Evolutionary conservation across 2,329 filamentous ascomycete species (phyloP), one percentile per base, ranked within the genome.

Genomic region (Rutstroemia sp.): DNA sequence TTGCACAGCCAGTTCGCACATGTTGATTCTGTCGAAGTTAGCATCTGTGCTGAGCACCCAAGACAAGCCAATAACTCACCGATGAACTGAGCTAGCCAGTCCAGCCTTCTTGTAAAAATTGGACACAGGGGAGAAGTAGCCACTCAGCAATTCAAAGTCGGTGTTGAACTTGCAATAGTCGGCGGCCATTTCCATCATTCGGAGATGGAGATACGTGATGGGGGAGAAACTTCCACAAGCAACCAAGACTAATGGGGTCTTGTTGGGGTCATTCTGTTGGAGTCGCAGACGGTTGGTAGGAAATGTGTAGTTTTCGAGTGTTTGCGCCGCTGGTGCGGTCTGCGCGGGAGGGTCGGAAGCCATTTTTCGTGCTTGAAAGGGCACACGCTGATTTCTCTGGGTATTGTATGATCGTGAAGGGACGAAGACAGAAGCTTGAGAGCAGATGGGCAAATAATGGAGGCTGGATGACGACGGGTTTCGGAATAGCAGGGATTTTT

Each of bases 1-100:
- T 63, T 87, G 79, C 23, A 90, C 85, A 7, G 90, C 91, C 39
- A 95, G 77, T 65, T 88, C 81, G 72, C 90, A 95, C 92, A 96
- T 96, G 61, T 86, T 83, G 61, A 94, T 80, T 64, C 81, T 83
- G 23, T 14, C 36, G 6, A 8, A 14, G 48, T 63, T 42, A 63
- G 50, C n/a, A 17, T 21, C 5, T 25, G 25, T 14, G 10, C 23
- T 6, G 5, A n/a, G 2, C 25, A 5, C 17, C 3, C 10, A 10
- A n/a, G 12, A n/a, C 9, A 16, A 17, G 34, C 25, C 10, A n/a
- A 23, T 30, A 17, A 61, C 69, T 64, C 71, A 82, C 75, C 87
- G 76, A 71, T 92, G 86, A 57, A 83, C 76, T 38, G 88, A 84
- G 59, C 81, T 83, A 14, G 88, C 89, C 39, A 94, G 75, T 48